Base-by-base conservation (phyloP, 805 yeast genomes). In the Torulaspora microellipsoides region DNA sequence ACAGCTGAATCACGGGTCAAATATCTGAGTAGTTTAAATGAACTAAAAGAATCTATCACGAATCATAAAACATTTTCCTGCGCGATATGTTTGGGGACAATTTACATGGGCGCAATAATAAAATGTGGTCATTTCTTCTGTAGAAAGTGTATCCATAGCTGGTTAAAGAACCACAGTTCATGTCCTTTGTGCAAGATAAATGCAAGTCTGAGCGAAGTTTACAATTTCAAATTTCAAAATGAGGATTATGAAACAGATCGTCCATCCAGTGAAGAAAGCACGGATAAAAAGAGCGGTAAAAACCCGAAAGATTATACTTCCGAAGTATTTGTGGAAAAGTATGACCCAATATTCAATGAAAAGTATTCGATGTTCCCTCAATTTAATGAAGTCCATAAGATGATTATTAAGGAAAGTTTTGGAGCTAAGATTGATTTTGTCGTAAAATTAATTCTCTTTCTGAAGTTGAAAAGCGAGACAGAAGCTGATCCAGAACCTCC, bases 121-220 rank as follows among this genome's bases (percentile, higher is more conserved):
- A 80, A 80, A 8, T 93, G 99, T 72, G 98, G 98, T 0, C 99
- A 93, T 64, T 81, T 80, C 53, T 93, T 84, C 59, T 93, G 99
- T 60, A 76, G 78, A 45, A 85, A 77, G 1, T 93, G 99, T 62
- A 69, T 93, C 30, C 72, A 67, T 14, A 80, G 72, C 42, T 93
- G 99, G 99, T 59, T 84, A 40, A 65, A 64, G 15, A 69, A 68
- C 12, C 75, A 75, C 31, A 59, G 65, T 1, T 65, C 69, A 1
- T 93, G 99, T 63, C 98, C 99, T 0, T 71, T 89, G 52, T 93
- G 99, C 66, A 86, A 87, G 47, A 65, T 74, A 2, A 51, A 50
- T 1, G 66, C 87, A 13, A 64, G 62, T 17, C 49, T 57, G 8
- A 63, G 69, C 3, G 83, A 86, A 27, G 67, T 86, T 8, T 86